Evolutionary conservation across 352 stramenopile species (phyloP), one percentile per base, ranked within the genome.

Genomic region (Globisporangium orthogonon): DNA sequence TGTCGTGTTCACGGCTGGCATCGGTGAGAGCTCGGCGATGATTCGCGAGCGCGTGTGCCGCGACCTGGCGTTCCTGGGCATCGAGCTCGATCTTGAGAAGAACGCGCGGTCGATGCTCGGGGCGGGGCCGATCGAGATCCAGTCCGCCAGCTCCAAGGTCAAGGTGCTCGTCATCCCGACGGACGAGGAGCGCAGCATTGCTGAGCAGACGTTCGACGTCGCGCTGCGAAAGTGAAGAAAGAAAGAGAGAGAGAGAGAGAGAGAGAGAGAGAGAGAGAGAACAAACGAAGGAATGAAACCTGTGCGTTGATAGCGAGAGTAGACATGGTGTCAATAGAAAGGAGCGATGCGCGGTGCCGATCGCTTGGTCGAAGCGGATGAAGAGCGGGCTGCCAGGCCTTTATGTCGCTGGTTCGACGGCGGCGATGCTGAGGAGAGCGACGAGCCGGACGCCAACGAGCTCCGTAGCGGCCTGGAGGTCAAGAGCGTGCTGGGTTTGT

Each of bases 111-210:
- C 76, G 48, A 84, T 75, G 66, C 74, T 88, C 51, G 78, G 76
- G 23, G 68, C 68, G 4, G 78, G 76, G 10, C 77, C 73, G 9
- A 62, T 83, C 29, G 74, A 89, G 62, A 89, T 91, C 55, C 73
- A 91, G 51, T 58, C 72, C 4, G 41, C 54, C 13, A 63, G 62
- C 28, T 78, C 71, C 14, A 76, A 69, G 56, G 79, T 73, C 39
- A 84, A 89, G 56, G 77, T 96, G 43, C 54, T 96, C 39, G 87
- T 94, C 29, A 79, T 96, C 64, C 86, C 86, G 18, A 96, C 87
- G n/a, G 81, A 97, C 63, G 89, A 97, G 74, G 89, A 97, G 70
- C 71, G 73, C 55, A 93, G 80, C 66, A 97, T 97, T 61, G 86
- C 87, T n/a, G 69, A 87, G 56, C 77, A 94, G 66, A 93, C 81